Base-by-base conservation (phyloP, 2,329 filamentous ascomycete genomes). In the Aspergillus jensenii region DNA sequence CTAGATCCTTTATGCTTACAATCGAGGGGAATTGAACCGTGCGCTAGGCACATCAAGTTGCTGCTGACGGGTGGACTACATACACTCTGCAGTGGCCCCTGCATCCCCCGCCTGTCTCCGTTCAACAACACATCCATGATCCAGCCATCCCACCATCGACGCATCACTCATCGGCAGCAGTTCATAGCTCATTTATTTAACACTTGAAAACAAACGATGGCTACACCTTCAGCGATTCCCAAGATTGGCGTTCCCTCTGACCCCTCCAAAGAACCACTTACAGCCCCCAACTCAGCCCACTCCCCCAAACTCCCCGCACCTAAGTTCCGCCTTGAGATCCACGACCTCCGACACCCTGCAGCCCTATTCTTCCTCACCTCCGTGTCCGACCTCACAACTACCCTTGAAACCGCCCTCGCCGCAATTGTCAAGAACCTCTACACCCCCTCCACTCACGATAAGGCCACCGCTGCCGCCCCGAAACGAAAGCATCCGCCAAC, bases 371-470 rank as follows among this genome's bases (percentile, higher is more conserved):
- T 96, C 74, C 84, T 96, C 58, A 74, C 76, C 52, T 78, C 86
- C 40, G 77, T 91, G 62, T 83, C 90, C 69, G 82, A 87, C 54
- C 77, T 85, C 39, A 76, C 80, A 17, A 63, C 74, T 41, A 83
- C 88, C 52, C 78, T 96, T 44, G 76, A 84, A 52, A 74, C 78
- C 12, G 86, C 89, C 57, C 83, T 93, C 33, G 73, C 82, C 50
- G 83, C 84, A 61, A 91, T 97, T 15, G 82, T 95, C 49, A 78
- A 79, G 31, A 82, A 87, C 25, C 86, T 98, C 31, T 98, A 97
- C 71, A 78, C 74, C 6, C 49, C 53, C 5, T 57, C 55, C n/a
- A 14, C 33, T 2, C 19, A 31, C 14, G 14, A 4, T 4, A 43
- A 14, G 14, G 19, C 47, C 45, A 7, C 23, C 45, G 47, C 9